phyloP scores from a whole-genome alignment of 2,329 filamentous ascomycete species.

The Botryotinia globosa region DNA sequence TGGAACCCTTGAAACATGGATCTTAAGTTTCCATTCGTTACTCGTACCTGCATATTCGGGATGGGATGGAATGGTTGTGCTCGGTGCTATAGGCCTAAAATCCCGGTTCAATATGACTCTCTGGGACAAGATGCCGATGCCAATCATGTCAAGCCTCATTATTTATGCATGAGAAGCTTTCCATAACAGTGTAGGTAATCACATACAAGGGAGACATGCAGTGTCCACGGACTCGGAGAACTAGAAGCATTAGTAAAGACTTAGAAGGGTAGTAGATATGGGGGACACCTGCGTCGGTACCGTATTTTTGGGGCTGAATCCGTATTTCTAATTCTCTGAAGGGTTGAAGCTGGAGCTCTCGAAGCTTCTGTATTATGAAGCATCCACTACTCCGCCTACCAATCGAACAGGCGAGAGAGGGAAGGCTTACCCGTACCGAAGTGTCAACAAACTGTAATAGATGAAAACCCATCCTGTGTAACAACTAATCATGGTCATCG shows the following conservation, averaged over 20 bases:
- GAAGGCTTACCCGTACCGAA: neutral
- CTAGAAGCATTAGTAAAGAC: neutral
- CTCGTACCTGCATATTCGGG: conserved; percentile 27
- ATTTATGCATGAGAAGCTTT: neutral
- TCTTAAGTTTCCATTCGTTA: conserved; percentile 1
- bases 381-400: neutral
- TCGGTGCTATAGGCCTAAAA: neutral
- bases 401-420: neutral
- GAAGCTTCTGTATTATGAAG: neutral
- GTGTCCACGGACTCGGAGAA: conserved; percentile 3
- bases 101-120: conserved; percentile 22
- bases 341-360: conserved; percentile 5
- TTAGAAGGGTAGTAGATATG: neutral
- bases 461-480: neutral
- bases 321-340: conserved; percentile 9
- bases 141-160: conserved; percentile 14
- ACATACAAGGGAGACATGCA: conserved; percentile 1
- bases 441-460: neutral
- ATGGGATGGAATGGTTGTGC: conserved; percentile 16
- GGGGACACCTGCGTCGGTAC: neutral
- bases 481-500: neutral
- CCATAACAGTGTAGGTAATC: neutral
- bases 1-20: conserved; percentile 15
- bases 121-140: conserved; percentile 21
- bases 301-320: neutral